Evolutionary conservation across 768 basidiomycete species (phyloP), one percentile per base, ranked within the genome.

Genomic region (Suillus cothurnatus): DNA sequence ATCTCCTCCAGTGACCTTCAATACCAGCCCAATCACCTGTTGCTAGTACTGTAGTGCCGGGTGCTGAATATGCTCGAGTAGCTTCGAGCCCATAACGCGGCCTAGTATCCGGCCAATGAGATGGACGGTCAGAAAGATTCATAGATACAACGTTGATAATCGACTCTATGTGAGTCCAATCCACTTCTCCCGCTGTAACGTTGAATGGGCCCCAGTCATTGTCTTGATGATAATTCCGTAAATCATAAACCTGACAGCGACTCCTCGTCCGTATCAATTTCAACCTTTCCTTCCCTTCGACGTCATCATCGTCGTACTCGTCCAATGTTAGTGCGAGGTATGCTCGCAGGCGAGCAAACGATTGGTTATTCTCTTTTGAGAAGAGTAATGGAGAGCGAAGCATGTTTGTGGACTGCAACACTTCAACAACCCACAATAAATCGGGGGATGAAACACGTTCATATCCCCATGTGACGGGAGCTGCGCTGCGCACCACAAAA

Each of bases 1-100:
- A 86, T 74, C 91, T 79, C 67, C 84, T 80, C 91, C 91, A 93
- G n/a, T 80, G 83, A 8, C 91, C 91, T 74, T 88, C 86, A 3
- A 92, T 83, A 14, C 90, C 90, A 23, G 90, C 90, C 92, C 92
- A 93, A 71, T 92, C 90, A 23, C 71, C 68, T 9, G 73, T 68
- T 45, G 69, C 43, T 50, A 73, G 73, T 49, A 74, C 71, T 11
- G 71, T 74, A 61, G 74, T 68, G 21, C 79, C 81, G 15, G 84
- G 84, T 12, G 86, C 85, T 21, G 86, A 87, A 68, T 84, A 83
- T n/a, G 83, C 78, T 11, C 86, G 77, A 12, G 82, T 80, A 6
- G 84, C 81, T 57, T 86, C 79, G 26, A 89, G 71, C 9, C 85
- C 83, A 45, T 79, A 72, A 15, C 83, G 84, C 1, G 89, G 89